Evolutionary conservation across 805 yeast species (phyloP).

Genomic region (Nakazawaea siamensis): DNA sequence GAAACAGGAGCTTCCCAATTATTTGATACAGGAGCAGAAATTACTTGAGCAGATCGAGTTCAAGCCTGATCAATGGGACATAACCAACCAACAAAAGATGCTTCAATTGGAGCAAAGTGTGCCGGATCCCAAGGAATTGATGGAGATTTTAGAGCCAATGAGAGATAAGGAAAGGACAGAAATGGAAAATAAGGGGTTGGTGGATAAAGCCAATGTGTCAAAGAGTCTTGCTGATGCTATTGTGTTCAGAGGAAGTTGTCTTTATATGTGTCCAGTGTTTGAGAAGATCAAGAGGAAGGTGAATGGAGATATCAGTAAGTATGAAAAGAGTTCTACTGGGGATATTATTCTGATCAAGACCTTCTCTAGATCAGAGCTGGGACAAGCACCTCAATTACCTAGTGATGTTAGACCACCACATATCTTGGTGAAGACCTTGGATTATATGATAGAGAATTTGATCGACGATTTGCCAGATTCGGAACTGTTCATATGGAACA

Average conservation of each 20-base stretch:
- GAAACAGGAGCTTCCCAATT: constrained; percentile 19
- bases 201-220: constrained; percentile 78
- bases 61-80: constrained; percentile 57
- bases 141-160: constrained; percentile 66
- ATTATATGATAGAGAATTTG: constrained; percentile 60
- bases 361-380: constrained; percentile 95
- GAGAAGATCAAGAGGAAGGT: constrained; percentile 83
- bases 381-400: constrained; percentile 96
- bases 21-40: constrained; percentile 22
- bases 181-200: constrained; percentile 77
- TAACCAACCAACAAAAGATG: constrained; percentile 60
- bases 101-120: constrained; percentile 34
- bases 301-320: constrained; percentile 76
- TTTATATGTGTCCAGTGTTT: constrained; percentile 91
- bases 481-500: constrained; percentile 92
- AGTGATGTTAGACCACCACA: constrained; percentile 95
- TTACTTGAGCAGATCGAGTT: constrained; percentile 26
- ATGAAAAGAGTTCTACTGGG: constrained; percentile 61
- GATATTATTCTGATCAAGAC: constrained; percentile 75
- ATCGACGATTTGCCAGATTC: constrained; percentile 68
- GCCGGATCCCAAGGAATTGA: constrained; percentile 60
- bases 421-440: constrained; percentile 54
- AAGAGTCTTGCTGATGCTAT: constrained; percentile 87
- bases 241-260: constrained; percentile 77
- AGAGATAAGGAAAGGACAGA: constrained; percentile 65